phyloP scores from a whole-genome alignment of 257 asterid genomes.

The Salvia hispanica region DNA sequence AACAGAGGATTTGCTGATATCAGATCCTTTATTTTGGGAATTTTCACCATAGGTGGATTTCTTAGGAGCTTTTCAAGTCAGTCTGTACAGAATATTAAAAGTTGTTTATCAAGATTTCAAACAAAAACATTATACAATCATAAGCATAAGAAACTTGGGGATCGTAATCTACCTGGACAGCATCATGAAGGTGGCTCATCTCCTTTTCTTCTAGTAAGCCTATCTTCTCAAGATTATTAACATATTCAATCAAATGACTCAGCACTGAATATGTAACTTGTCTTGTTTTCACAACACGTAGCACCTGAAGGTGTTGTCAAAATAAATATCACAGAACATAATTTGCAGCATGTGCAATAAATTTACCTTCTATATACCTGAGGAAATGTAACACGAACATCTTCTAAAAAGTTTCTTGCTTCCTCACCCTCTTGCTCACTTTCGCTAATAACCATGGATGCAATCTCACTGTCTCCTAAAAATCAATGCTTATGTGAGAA shows the following conservation, averaged over 20 bases:
- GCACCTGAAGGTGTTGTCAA: constrained; percentile 59
- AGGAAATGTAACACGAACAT: constrained; percentile 85
- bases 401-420: constrained; percentile 82
- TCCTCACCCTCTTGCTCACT: constrained; percentile 92
- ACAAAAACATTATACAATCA: constrained; percentile 11
- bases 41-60: constrained; percentile 80
- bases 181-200: constrained; percentile 87
- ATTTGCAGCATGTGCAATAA: constrained; percentile 3
- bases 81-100: constrained; percentile 49
- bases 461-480: constrained; percentile 85
- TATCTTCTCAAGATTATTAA: constrained; percentile 87
- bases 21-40: constrained; percentile 68
- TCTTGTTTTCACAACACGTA: constrained; percentile 88
- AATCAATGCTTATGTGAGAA: constrained; percentile 31
- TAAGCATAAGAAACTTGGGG: constrained; percentile 21
- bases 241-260: constrained; percentile 76
- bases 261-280: constrained; percentile 90
- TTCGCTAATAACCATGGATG: constrained; percentile 67
- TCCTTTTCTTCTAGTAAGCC: constrained; percentile 92
- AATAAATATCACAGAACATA: constrained; percentile 19
- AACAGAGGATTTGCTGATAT: constrained; percentile 74
- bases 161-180: constrained; percentile 72
- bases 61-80: constrained; percentile 80
- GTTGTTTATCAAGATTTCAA: constrained; percentile 28
- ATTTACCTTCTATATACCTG: constrained; percentile 57